Evolutionary conservation across 257 asterid species (phyloP), one percentile per base, ranked within the genome.

Genomic region (Leonotis leonurus): DNA sequence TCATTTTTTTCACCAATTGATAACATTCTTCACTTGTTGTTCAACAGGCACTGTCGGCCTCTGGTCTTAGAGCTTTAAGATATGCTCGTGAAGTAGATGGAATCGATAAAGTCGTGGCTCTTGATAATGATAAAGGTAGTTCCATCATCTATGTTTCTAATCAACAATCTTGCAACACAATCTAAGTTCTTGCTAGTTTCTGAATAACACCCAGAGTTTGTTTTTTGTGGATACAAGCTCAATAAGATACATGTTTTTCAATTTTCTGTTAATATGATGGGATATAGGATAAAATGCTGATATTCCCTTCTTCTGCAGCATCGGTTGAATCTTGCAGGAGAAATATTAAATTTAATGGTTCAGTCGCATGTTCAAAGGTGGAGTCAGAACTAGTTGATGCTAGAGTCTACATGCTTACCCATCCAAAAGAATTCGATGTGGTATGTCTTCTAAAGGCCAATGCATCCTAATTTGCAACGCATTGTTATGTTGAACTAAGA

Each of bases 341-440:
- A 83, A 93, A 93, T 74, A 87, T 93, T 50, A 87, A 93, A 69
- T 87, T 89, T 64, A 93, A 93, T 73, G 99, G 99, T 55, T 85
- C 94, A 10, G 78, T 79, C 65, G 95, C 94, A 67, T 68, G 87
- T 64, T 78, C 88, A 9, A 92, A 92, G 86, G 99, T 92, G 86
- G 97, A 89, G 74, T 87, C 97, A 1, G 79, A 80, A 64, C 86
- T 81, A 70, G 84, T 78, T 55, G 99, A 93, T 67, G 99, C 99
- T 22, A 83, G 97, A 71, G 90, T 89, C 41, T 85, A 89, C 80
- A 89, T 93, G 96, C 95, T 89, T 64, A 83, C 92, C 40, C 97
- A 93, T 76, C 92, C 99, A 32, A 93, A 93, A 62, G 97, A 93
- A 78, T 93, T 87, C 75, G 99, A 93, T 46, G 81, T 85, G 96